These are phyloP conservation scores for Colletotrichum chrysophilum DNA, from an alignment of 2,329 filamentous ascomycete genomes.

Conservation along the genomic window DNA sequence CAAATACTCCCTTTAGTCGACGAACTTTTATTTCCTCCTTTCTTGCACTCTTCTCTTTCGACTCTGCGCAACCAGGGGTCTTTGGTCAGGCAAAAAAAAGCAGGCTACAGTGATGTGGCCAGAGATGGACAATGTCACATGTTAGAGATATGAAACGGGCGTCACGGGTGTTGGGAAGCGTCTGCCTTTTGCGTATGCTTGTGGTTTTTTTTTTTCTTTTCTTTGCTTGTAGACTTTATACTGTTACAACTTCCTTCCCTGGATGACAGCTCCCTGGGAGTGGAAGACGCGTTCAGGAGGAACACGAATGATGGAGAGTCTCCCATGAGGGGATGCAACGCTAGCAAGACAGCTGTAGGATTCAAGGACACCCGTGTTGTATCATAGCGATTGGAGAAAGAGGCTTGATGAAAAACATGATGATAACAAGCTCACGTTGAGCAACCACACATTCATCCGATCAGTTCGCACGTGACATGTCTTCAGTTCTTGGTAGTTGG, in stretches of 20 bases:
- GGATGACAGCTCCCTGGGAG: not conserved
- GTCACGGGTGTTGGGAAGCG: constrained; percentile 21
- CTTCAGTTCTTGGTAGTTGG: not conserved
- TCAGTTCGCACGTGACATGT: not conserved
- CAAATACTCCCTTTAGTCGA: constrained; percentile 23
- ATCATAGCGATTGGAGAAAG: constrained; percentile 22
- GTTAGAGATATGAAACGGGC: constrained; percentile 23
- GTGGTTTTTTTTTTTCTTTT: not conserved
- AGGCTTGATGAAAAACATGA: constrained; percentile 21
- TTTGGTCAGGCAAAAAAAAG: constrained; percentile 14
- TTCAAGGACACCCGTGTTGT: constrained; percentile 21
- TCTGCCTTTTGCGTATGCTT: constrained; percentile 14
- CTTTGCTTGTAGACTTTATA: constrained; percentile 21
- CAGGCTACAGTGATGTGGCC: constrained; percentile 15
- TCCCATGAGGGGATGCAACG: not conserved
- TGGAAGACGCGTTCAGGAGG: constrained; percentile 5
- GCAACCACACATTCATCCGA: not conserved
- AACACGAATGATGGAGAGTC: not conserved
- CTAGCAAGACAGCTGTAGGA: constrained; percentile 18
- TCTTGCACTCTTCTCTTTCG: constrained; percentile 7
- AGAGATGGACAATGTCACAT: constrained; percentile 16
- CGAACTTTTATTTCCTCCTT: constrained; percentile 11
- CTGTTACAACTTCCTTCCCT: constrained; percentile 18
- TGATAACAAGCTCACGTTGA: constrained; percentile 12
- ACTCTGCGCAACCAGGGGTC: constrained; percentile 17